Evolutionary conservation across 2,329 filamentous ascomycete species (phyloP).

Genomic region (Periconia digitata): DNA sequence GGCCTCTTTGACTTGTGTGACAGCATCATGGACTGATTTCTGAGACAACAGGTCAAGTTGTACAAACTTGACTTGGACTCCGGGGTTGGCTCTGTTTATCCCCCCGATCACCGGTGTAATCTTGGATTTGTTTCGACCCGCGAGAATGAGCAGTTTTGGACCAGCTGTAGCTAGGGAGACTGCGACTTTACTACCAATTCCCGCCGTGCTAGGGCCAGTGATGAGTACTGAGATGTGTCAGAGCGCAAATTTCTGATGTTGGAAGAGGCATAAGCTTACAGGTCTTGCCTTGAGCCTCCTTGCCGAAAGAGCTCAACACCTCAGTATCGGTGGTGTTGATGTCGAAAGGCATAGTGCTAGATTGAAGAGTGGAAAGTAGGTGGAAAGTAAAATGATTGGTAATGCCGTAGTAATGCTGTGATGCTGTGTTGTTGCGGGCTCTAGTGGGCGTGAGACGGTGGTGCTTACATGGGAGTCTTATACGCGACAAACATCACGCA

Average conservation of each 20-base stretch:
- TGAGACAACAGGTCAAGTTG: slow-evolving; percentile 35
- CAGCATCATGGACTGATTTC: slow-evolving; percentile 31
- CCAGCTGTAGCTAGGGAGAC: not conserved
- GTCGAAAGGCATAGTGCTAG: not conserved
- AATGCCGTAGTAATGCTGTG: not conserved
- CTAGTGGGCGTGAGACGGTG: no score
- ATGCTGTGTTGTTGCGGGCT: no score
- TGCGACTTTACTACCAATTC: not conserved
- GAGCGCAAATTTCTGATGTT: not conserved
- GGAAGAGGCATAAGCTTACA: not conserved
- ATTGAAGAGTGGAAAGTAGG: not conserved
- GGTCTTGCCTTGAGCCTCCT: not conserved
- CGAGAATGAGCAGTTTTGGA: not conserved
- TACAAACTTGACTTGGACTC: slow-evolving; percentile 27
- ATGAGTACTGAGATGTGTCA: not conserved
- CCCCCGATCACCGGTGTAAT: slow-evolving; percentile 35
- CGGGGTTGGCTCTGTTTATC: slow-evolving; percentile 17
- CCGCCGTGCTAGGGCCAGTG: not conserved
- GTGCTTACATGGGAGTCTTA: no score
- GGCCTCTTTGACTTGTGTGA: slow-evolving; percentile 39
- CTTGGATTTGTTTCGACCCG: slow-evolving; percentile 25
- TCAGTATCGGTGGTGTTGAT: not conserved
- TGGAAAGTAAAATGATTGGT: not conserved
- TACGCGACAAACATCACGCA: no score
- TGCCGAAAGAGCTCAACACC: not conserved